Evolutionary conservation across 129 eudicot species (phyloP), one percentile per base, ranked within the genome.

Genomic region (Smallanthus sonchifolius): DNA sequence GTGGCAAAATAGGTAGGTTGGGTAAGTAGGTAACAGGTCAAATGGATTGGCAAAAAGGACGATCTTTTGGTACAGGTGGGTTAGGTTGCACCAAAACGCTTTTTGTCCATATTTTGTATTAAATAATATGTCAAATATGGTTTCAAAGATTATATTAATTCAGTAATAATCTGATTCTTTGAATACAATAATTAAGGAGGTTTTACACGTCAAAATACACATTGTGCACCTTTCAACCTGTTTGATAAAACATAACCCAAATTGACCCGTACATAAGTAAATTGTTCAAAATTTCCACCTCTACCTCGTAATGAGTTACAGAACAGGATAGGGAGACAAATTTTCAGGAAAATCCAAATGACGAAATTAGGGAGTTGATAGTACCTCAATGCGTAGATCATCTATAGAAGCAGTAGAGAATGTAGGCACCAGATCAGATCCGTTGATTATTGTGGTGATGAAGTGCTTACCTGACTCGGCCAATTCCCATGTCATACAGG

Each of bases 401-500:
- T 95, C 99, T 9, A 95, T 69, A 38, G 99, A 95, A 76, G 97
- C 90, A 70, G 99, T 75, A 69, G 99, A 95, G 69, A 91, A 95
- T 20, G 99, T 91, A 7, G 99, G 99, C 69, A 95, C 99, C 76
- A 95, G 83, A 88, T 95, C 99, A 69, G 99, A 95, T 47, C 97
- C 97, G 37, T 95, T 95, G 59, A 95, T 83, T 60, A 95, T 77
- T 45, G 99, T 87, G 20, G 97, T 84, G 52, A 95, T 86, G 80
- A 95, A 95, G 76, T 91, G 96, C 67, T 91, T 85, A 67, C 99
- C 99, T n/a, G 99, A 95, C 73, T 95, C 97, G 0, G 99, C 99
- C 79, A 95, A 84, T 73, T 95, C 99, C 97, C 93, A 91, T 13
- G 99, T 95, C 99, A 95, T 91, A 75, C 99, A 95, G 48, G 99